Evolutionary conservation across 768 basidiomycete species (phyloP).

Genomic region (Suillus luteus): DNA sequence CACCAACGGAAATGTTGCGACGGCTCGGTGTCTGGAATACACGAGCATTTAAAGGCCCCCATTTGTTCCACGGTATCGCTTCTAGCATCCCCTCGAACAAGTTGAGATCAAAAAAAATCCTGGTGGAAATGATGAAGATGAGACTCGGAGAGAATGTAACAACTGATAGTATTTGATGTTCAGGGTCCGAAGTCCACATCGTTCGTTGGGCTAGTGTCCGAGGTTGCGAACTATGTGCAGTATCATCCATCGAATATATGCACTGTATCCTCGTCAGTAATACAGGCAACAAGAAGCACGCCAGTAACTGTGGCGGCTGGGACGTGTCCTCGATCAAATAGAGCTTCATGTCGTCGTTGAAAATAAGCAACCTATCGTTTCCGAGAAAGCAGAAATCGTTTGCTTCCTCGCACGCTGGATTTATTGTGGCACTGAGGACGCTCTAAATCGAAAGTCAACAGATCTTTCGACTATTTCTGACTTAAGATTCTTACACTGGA

Average conservation of each 20-base stretch:
- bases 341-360: not conserved
- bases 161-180: not conserved
- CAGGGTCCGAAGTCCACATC: not conserved
- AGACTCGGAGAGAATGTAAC: not conserved
- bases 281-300: not conserved
- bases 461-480: not conserved
- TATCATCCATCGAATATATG: not conserved
- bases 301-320: not conserved
- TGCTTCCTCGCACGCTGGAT: not conserved
- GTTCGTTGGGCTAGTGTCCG: not conserved
- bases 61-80: slow-evolving; percentile 1
- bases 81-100: not conserved
- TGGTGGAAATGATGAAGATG: slow-evolving; percentile 1
- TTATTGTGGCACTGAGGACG: not conserved
- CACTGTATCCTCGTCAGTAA: not conserved
- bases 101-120: not conserved
- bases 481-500: not conserved
- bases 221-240: not conserved
- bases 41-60: slow-evolving; percentile 2
- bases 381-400: slow-evolving; percentile 3
- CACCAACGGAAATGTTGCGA: not conserved
- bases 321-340: not conserved
- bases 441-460: slow-evolving; percentile 2
- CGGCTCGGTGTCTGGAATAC: not conserved
- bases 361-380: not conserved